A percentile compares a stretch with the other conserved stretches of the same genome.
These are phyloP conservation scores for Microbotryum silenes-acaulis DNA, from an alignment of 1,284 basidiomycete species.

Conservation along the genomic window DNA sequence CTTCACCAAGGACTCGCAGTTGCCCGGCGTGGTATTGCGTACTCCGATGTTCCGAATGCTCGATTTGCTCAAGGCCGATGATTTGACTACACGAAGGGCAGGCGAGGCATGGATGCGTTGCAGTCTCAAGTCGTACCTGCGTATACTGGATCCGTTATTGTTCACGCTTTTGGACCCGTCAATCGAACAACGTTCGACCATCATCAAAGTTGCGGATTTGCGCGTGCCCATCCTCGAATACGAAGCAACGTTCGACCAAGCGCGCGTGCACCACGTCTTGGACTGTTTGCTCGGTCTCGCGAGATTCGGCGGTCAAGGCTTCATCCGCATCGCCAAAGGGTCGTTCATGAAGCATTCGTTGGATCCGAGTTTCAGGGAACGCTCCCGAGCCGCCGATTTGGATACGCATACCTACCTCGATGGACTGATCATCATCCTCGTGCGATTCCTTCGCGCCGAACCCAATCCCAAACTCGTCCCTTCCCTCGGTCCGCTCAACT, in stretches of 20 bases:
- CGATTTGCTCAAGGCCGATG: constrained; percentile 67
- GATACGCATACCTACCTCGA: constrained; percentile 59
- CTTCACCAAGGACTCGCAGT: constrained; percentile 68
- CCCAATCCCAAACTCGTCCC: constrained; percentile 48
- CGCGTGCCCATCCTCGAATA: constrained; percentile 62
- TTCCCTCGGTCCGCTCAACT: constrained; percentile 57
- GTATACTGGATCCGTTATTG: constrained; percentile 84
- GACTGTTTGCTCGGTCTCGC: constrained; percentile 70
- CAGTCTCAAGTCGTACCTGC: constrained; percentile 77
- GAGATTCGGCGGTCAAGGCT: constrained; percentile 79
- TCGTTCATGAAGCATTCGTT: constrained; percentile 56
- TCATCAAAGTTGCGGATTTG: constrained; percentile 53
- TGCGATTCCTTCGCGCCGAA: constrained; percentile 69
- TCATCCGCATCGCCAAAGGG: constrained; percentile 59
- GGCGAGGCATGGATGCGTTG: constrained; percentile 95
- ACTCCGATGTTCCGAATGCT: constrained; percentile 80
- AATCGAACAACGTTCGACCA: constrained; percentile 51
- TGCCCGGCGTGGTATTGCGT: constrained; percentile 72
- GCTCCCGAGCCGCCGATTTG: constrained; percentile 46
- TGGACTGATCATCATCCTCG: constrained; percentile 57
- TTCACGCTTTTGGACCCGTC: constrained; percentile 64
- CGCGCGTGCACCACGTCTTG: constrained; percentile 56
- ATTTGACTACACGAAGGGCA: constrained; percentile 62
- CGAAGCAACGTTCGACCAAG: constrained; percentile 67
- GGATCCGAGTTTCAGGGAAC: constrained; percentile 48